A percentile compares a stretch with the other conserved stretches of the same genome.
Conservation (phyloP, 1,284 basidiomycete species). For the Cryptococcus maquisensis region DNA sequence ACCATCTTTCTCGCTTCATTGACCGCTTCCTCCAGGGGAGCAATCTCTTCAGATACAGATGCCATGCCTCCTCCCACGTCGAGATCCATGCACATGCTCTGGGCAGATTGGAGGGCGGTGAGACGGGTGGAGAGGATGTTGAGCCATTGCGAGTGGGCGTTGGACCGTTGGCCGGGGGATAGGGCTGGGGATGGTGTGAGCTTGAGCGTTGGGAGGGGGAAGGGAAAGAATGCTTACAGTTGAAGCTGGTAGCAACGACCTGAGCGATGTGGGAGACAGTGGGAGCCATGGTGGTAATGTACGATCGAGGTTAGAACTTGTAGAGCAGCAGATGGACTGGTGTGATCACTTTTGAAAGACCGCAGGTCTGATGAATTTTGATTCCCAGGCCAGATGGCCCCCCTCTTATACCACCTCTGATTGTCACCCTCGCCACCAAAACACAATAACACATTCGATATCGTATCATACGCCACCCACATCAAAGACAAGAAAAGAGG, state of each 20-base stretch:
- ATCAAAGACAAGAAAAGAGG: too few relatives aligned
- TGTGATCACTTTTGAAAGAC: neutral
- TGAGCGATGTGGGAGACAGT: neutral
- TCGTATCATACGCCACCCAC: too few relatives aligned
- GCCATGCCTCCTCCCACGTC: conserved; percentile 23
- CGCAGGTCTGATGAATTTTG: neutral
- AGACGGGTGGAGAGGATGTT: conserved; percentile 14
- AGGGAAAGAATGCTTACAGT: too few relatives aligned
- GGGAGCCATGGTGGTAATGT: neutral
- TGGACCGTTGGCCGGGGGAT: conserved; percentile 15
- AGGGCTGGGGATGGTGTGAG: conserved; percentile 13
- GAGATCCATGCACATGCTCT: conserved; percentile 17
- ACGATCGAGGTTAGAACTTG: neutral
- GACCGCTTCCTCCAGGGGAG: conserved; percentile 23
- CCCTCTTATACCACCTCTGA: too few relatives aligned
- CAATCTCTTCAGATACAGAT: conserved; percentile 14
- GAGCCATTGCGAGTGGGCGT: conserved; percentile 26
- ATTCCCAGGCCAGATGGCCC: too few relatives aligned
- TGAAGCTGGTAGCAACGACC: too few relatives aligned
- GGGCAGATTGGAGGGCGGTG: conserved; percentile 7
- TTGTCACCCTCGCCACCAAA: too few relatives aligned
- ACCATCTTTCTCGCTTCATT: conserved; percentile 28
- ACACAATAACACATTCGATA: too few relatives aligned
- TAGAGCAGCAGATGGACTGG: neutral
- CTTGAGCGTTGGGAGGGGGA: neutral